Base-by-base conservation (phyloP, 345 rosid species). In the Dovyalis caffra region DNA sequence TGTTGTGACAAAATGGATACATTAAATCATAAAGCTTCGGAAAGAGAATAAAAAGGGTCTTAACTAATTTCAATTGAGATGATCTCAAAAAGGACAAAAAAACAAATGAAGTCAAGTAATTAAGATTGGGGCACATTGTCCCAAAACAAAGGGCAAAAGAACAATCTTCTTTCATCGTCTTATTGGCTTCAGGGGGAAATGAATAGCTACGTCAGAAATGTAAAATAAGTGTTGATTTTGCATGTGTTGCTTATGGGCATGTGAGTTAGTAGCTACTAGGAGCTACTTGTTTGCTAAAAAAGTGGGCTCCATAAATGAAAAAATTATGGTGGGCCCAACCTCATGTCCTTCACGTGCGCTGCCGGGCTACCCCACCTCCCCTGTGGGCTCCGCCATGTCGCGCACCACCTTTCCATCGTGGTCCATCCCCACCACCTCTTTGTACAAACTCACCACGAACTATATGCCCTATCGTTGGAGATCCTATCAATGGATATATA, bases 291-390 rank as follows among this genome's bases (percentile, higher is more conserved):
- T 72, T 25, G 16, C 53, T 23, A 15, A 23, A 25, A 79, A 71
- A 66, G 75, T 66, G 82, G 84, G 77, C 18, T 74, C 79, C 69
- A 69, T 43, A 51, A 51, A 70, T 73, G 74, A 72, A 74, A n/a
- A 67, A 67, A 45, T 6, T 21, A 0, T 29, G 64, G 69, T 67
- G 86, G 87, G 84, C 58, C 88, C 80, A 79, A 62, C 81, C 82
- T 68, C 75, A 75, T 80, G 80, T 70, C 76, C 81, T 70, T 83
- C 90, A 85, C 90, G 87, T 85, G 91, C 83, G 45, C 49, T 77
- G 15, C 81, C 77, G 74, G 85, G 86, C 87, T 78, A 85, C 78
- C 71, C 73, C 53, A 56, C 64, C 77, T 21, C 62, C 18, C 60
- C 60, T n/a, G 81, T 83, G 84, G 90, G 80, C 84, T 84, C 26